Base-by-base conservation (phyloP, 2,329 filamentous ascomycete species). In the Falciphora oryzae region DNA sequence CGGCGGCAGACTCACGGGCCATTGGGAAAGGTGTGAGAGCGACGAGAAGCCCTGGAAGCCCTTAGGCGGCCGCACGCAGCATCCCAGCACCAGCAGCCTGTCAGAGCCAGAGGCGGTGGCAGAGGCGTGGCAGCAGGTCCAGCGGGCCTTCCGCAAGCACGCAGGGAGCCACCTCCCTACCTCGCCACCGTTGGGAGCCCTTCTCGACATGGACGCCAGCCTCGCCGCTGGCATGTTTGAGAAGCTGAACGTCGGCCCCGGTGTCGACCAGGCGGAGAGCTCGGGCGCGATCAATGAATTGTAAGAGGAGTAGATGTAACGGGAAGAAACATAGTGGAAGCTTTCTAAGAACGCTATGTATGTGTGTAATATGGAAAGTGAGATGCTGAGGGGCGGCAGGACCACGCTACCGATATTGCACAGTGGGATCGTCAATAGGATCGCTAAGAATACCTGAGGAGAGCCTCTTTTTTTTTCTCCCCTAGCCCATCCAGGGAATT, bases 31-130 rank as follows among this genome's bases (percentile, higher is more conserved):
- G 57, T 65, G 64, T 27, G 53, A 65, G 44, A n/a, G 38, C n/a
- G 57, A 65, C 29, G 64, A 65, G 18, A 53, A 65, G 32, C 64
- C 64, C 16, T 63, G 64, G 64, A 28, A 31, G 27, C 64, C 50
- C n/a, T 65, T 58, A 25, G 59, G 22, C 25, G 25, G 14, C 5
- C 25, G 2, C 7, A 38, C 57, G 27, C 6, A 31, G 25, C 32
- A 44, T 27, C 35, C 18, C 28, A 38, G 53, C 35, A 11, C n/a
- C 56, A 27, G 56, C 14, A 14, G 38, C 27, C 11, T 28, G n/a
- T 29, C n/a, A 7, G 57, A 58, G 57, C 16, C 27, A 31, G 57
- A 28, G 13, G 57, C 16, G 2, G 25, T 27, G 1, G 57, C 8
- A 18, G 57, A 29, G 25, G 27, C 22, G 13, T 28, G 57, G 22